Base-by-base conservation (phyloP, 2,329 filamentous ascomycete genomes). In the Tolypocladium amazonense region DNA sequence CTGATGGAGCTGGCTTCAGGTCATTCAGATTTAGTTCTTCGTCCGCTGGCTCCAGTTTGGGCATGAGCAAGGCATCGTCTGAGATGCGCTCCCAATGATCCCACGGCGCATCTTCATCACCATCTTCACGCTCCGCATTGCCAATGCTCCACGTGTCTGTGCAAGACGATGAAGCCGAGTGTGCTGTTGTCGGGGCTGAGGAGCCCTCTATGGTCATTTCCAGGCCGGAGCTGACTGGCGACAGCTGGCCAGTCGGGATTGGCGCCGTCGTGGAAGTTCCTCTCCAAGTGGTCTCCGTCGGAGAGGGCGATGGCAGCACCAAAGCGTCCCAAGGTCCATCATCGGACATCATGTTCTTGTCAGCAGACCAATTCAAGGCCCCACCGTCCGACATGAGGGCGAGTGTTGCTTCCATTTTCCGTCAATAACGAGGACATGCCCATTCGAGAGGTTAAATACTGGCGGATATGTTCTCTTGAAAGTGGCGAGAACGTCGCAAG, bases 41-140 rank as follows among this genome's bases (percentile, higher is more conserved):
- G 56, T 86, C 83, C 56, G 75, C 62, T 2, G 82, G 81, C 65
- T 86, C 84, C 14, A 82, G 65, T 68, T 87, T 87, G 9, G 81
- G 81, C 9, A 81, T 70, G 18, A 78, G 67, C 54, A 80, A 65
- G 45, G 75, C 69, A 43, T 80, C 77, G 58, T 79, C 77, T 6
- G 76, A 73, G 50, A 68, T 72, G 37, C 75, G 76, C 52, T 82
- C 79, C 80, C 79, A 82, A 45, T 75, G 75, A 56, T 81, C 78
- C 80, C 79, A 83, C 52, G 72, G 69, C 58, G 72, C 68, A 37
- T 80, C 77, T 39, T 75, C 72, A 25, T 78, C 74, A 47, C 67
- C 65, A 57, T 73, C 73, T 18, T 74, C 72, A 52, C 65, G 68
- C 1, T 77, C 73, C 59, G 70, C 71, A 63, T 74, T 77, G 58